Evolutionary conservation across 2,329 filamentous ascomycete genomes (phyloP), one percentile per base, ranked within the genome.

Genomic region (Madurella mycetomatis): DNA sequence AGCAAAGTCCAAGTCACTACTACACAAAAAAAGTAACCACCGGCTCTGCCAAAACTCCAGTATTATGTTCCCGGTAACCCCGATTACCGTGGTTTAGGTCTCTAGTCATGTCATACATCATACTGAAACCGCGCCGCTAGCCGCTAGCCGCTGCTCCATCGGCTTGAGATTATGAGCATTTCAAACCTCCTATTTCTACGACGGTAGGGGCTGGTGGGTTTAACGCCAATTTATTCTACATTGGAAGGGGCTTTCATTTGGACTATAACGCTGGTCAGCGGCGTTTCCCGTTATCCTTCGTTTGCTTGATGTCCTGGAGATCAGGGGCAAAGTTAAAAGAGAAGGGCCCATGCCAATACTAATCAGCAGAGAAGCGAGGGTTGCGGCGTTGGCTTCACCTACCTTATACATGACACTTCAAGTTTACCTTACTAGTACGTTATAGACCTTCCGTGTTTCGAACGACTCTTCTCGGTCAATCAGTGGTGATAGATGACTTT

Each of bases 121-220:
- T 25, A 3, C 25, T 7, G 25, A 25, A 76, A 51, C 76, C 76
- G 15, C 69, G 70, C 9, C 77, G 77, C 61, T 78, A 74, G 70
- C 9, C 77, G 77, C 61, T 78, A 74, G 75, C 61, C 69, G 3
- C 54, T 68, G 11, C 16, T 45, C 2, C 55, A 55, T 13, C 63
- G 72, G 7, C 58, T 61, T 46, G 64, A 64, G 46, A 69, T 67
- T 37, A 73, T 71, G 5, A 53, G 70, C 30, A 64, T 71, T 18
- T 60, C 72, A 49, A 65, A 64, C 9, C 58, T 69, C 18, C 72
- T 41, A 73, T 71, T n/a, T 75, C 76, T 47, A 69, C 75, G 3
- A 76, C 79, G 16, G 76, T 71, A 18, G 70, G 74, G 45, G 75
- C 76, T 2, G 75, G 72, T 31, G 68, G 0, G 72, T 76, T 67